Evolutionary conservation across 352 stramenopile genomes (phyloP), one percentile per base, ranked within the genome.

Genomic region (Phytophthora brassicae): DNA sequence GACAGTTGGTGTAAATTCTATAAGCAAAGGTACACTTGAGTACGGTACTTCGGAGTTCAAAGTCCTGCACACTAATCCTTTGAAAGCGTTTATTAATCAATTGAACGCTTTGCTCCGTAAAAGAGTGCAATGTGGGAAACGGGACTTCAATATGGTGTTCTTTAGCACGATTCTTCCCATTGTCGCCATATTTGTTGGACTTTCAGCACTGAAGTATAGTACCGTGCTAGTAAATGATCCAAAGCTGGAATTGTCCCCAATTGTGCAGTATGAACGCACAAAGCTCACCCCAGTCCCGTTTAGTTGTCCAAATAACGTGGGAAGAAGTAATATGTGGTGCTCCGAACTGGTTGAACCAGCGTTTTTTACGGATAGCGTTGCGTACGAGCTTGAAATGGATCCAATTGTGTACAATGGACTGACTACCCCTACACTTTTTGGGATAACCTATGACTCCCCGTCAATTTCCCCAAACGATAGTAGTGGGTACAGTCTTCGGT

Each of bases 91-190:
- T 52, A 20, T 48, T 11, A 59, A 59, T 8, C 85, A 94, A 19
- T 55, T 94, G 33, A 60, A 42, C 16, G 85, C 84, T 7, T 59
- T 94, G 5, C 39, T 92, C 9, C 58, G 64, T 29, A 94, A 94
- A 53, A 74, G 83, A 9, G 28, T 86, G 14, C 55, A 72, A 13
- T 75, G 66, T 16, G 81, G 79, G 0, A 84, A 74, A 22, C 76
- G 86, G 13, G 86, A 94, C 50, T 68, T 74, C 8, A 78, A 74
- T 31, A 84, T 90, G 71, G 39, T 96, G 4, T 75, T 89, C 52
- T 95, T 87, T 66, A 90, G 85, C 57, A 83, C 64, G 2, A 20
- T 94, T 9, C 62, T 95, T 16, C 88, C 88, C 0, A 67, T 90
- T 38, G 47, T 84, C 4, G 60, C 92, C n/a, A 70, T 95, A 20